Conservation (phyloP, 2,329 filamentous ascomycete species). For the Penicillium sp. region DNA sequence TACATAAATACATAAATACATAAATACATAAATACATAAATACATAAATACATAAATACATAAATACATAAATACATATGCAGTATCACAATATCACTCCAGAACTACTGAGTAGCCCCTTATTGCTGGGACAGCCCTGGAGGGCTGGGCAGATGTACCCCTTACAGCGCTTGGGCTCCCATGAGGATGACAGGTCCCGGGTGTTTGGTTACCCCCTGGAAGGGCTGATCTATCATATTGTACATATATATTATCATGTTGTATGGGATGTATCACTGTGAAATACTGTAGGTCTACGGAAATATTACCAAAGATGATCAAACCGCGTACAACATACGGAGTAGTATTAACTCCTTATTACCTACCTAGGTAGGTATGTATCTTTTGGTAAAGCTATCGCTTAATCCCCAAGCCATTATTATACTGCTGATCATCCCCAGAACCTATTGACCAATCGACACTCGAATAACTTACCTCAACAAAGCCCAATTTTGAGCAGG, state of each 20-base stretch:
- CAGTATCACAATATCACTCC: too few relatives aligned
- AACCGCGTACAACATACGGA: too few relatives aligned
- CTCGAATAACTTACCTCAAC: slow-evolving; percentile 11
- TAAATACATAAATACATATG: too few relatives aligned
- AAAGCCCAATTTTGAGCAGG: slow-evolving; percentile 37
- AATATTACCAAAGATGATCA: too few relatives aligned
- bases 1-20: too few relatives aligned
- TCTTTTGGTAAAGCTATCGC: slow-evolving; percentile 4
- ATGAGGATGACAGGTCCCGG: slow-evolving; percentile 1
- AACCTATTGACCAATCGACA: background rate
- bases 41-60: too few relatives aligned
- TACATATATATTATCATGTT: too few relatives aligned
- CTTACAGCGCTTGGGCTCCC: slow-evolving; percentile 2
- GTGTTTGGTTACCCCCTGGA: slow-evolving; percentile 2
- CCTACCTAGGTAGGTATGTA: background rate
- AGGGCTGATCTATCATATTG: background rate
- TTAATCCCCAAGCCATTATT: slow-evolving; percentile 25
- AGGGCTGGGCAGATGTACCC: background rate
- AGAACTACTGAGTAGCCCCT: too few relatives aligned
- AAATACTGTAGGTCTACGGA: background rate
- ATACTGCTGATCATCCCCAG: slow-evolving; percentile 8
- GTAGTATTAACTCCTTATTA: background rate
- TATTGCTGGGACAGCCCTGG: too few relatives aligned
- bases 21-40: too few relatives aligned
- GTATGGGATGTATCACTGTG: background rate